Evolutionary conservation across 2,329 filamentous ascomycete genomes (phyloP), one percentile per base, ranked within the genome.

Genomic region (Mariannaea elegans): DNA sequence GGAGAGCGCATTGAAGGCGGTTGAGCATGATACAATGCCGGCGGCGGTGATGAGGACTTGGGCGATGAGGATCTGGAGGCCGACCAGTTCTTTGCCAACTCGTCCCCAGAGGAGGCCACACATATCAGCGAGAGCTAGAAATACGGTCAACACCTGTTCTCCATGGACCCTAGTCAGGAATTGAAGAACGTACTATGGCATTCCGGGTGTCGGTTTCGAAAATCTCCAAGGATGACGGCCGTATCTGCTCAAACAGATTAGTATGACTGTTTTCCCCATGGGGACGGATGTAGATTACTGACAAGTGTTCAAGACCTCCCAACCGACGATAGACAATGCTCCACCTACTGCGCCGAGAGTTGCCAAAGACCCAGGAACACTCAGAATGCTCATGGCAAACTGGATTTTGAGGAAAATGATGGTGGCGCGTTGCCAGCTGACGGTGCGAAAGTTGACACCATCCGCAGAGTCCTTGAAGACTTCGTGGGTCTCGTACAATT

Each of bases 381-480:
- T 76, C 32, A 62, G 54, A 32, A 62, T 62, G 59, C 59, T 59
- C 59, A 62, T 69, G 45, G 67, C 71, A 18, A 73, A 70, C 48
- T 71, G 68, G 41, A 72, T 66, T 69, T 77, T 77, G 60, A 76
- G 66, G 59, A 80, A 79, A 60, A 80, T 75, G 32, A 79, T 68
- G 13, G 73, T 74, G 13, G 77, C 77, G 47, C 75, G 66, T 54
- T 77, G 72, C 77, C 78, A 80, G 44, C 75, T 76, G 23, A 73
- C 69, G 1, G 68, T 72, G 1, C 71, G 66, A 32, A 73, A 73
- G 8, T 73, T 61, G 21, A 74, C 70, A 9, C 68, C 72, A 34
- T 71, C 70, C 0, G 59, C 55, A 9, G 65, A 66, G 16, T 64
- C 49, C 32, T 62, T 57, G 56, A 73, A 73, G 36, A 73, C 70